Evolutionary conservation across 2,329 filamentous ascomycete genomes (phyloP).

Genomic region (Trichoderma sp.): DNA sequence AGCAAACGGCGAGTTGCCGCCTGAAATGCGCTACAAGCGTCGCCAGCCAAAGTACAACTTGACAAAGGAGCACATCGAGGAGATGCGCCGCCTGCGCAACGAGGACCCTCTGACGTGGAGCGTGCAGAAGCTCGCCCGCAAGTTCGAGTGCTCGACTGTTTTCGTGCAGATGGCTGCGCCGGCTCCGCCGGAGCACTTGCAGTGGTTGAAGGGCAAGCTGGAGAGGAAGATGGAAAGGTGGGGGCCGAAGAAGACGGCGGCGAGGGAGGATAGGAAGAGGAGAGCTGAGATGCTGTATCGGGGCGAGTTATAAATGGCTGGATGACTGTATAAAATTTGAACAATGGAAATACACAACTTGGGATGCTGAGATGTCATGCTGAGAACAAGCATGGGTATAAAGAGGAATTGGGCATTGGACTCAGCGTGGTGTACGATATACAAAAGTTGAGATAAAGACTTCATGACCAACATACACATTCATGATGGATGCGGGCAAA

Average conservation of each 20-base stretch:
- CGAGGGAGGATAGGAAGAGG: conserved; percentile 54
- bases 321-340: neutral
- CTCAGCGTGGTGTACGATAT: conserved; percentile 15
- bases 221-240: conserved; percentile 53
- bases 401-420: neutral
- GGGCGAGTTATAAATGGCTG: conserved; percentile 45
- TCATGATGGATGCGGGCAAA: neutral
- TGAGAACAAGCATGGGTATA: neutral
- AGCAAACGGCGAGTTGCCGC: conserved; percentile 33
- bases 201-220: conserved; percentile 44
- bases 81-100: conserved; percentile 56
- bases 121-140: conserved; percentile 50
- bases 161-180: conserved; percentile 60
- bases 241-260: conserved; percentile 55
- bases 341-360: neutral
- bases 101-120: conserved; percentile 56
- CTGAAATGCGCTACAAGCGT: conserved; percentile 35
- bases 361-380: neutral
- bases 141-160: conserved; percentile 54
- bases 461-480: neutral
- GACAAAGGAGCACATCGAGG: conserved; percentile 53
- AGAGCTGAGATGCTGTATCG: conserved; percentile 52
- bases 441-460: neutral
- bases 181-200: conserved; percentile 47
- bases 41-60: conserved; percentile 51